Percentiles rank a stretch among this genome's conserved stretches.
phyloP scores from a whole-genome alignment of 2,329 filamentous ascomycete species.

The Colletotrichum sp. region DNA sequence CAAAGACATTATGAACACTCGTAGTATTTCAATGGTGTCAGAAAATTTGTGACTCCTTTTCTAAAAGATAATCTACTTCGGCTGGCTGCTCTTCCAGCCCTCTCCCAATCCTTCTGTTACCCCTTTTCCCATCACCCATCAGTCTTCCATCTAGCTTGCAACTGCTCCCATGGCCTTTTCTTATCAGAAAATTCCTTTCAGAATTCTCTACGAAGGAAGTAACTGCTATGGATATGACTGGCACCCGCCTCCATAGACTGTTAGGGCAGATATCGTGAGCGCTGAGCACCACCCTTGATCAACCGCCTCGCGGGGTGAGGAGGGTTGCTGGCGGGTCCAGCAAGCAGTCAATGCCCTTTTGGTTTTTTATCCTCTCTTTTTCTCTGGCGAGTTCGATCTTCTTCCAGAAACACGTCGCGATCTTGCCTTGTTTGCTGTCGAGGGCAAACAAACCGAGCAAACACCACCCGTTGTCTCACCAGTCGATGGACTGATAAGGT shows the following conservation, averaged over 20 bases:
- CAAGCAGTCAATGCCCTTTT: not conserved
- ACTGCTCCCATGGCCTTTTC: not conserved
- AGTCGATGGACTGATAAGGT: not conserved
- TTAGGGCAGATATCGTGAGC: not conserved
- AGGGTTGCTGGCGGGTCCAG: not conserved
- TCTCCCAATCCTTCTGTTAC: not conserved
- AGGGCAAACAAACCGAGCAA: not conserved
- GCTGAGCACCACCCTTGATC: not conserved
- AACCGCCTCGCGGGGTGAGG: not conserved
- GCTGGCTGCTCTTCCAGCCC: not conserved
- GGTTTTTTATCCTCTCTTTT: not conserved
- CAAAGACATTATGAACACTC: too few species aligned
- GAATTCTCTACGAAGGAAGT: not conserved
- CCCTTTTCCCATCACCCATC: fast-evolving
- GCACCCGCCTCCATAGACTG: not conserved
- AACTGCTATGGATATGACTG: not conserved
- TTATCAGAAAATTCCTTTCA: not conserved
- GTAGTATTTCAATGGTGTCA: not conserved
- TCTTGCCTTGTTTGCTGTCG: not conserved
- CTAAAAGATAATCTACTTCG: fast-evolving
- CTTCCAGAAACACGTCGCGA: not conserved
- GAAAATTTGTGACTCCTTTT: too few species aligned
- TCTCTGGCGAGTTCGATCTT: not conserved
- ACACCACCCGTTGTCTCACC: not conserved
- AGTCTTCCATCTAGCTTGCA: not conserved